A percentile compares a stretch with the other conserved stretches of the same genome.
phyloP scores from a whole-genome alignment of 2,329 filamentous ascomycete species.

The Calonectria montana region DNA sequence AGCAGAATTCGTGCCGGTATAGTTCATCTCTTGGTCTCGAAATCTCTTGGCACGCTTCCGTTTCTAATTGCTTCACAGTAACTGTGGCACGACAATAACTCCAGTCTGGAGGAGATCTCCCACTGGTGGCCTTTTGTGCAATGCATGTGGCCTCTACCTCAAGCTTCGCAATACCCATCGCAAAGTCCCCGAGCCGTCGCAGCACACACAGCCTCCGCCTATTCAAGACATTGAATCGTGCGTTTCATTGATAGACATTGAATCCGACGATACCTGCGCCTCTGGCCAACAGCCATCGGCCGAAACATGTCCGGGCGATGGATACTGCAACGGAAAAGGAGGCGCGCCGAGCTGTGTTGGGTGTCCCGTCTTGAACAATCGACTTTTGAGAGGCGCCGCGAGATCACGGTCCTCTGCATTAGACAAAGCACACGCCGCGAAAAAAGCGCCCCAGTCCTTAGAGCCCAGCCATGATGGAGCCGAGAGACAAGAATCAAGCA shows the following conservation, averaged over 20 bases:
- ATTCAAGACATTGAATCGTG: neutral
- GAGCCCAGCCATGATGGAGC: neutral
- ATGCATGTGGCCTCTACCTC: conserved; percentile 1
- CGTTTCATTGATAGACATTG: neutral
- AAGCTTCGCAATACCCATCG: neutral
- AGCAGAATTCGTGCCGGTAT: neutral
- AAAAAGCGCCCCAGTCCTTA: neutral
- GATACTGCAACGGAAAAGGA: neutral
- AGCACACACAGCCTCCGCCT: neutral
- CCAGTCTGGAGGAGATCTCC: conserved; percentile 3
- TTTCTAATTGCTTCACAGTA: neutral
- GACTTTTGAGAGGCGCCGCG: neutral
- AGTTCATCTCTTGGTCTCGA: neutral
- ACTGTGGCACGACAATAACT: neutral
- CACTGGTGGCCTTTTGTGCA: neutral
- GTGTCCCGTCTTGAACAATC: neutral
- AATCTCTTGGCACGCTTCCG: neutral
- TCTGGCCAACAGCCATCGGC: neutral
- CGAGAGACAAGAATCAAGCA: neutral
- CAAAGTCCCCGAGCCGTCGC: neutral
- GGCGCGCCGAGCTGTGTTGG: neutral
- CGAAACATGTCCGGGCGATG: neutral
- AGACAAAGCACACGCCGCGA: neutral
- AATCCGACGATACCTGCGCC: neutral
- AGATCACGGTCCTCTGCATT: neutral